Evolutionary conservation across 441 rosid species (phyloP), one percentile per base, ranked within the genome.

Genomic region (Manihot esculenta): DNA sequence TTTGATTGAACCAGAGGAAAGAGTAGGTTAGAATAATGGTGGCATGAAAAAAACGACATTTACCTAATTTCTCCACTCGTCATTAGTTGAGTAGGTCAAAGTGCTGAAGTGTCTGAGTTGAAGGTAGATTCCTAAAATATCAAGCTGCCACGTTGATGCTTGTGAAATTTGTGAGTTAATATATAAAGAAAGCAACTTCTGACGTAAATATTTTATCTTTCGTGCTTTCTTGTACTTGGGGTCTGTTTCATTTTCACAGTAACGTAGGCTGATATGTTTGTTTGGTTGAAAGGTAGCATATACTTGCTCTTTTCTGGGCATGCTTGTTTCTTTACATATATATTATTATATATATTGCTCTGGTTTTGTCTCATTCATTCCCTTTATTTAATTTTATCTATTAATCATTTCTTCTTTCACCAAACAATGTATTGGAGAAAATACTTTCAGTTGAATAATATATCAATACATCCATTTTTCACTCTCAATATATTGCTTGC

Each of bases 31-130:
- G 78, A 65, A 70, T 20, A 62, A 59, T 76, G 78, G 68, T 66
- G 75, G 78, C 57, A 35, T 27, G 21, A 45, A 69, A 72, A 80
- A 73, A 68, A 69, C 35, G 82, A 80, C 84, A 70, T 72, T 50
- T 77, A 80, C 87, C 86, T 76, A 80, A 81, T 75, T 71, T 59
- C 12, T 44, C 79, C 81, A 75, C 74, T 60, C 76, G 73, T 60
- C 18, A 71, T 41, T 72, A 65, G 69, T 76, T 75, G 48, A 53
- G 45, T 17, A 20, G 71, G 73, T 71, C 73, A 74, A 69, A 69
- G 21, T 57, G 23, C 57, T 20, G 24, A 59, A 48, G 35, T 63
- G 55, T 69, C 47, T 55, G 18, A 69, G 42, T 56, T 41, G 35
- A 24, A 45, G 69, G 30, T 50, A 54, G 68, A 74, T 66, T 41